Conservation (phyloP, 2,329 filamentous ascomycete species). For the Emmonsiellopsis sp. region DNA sequence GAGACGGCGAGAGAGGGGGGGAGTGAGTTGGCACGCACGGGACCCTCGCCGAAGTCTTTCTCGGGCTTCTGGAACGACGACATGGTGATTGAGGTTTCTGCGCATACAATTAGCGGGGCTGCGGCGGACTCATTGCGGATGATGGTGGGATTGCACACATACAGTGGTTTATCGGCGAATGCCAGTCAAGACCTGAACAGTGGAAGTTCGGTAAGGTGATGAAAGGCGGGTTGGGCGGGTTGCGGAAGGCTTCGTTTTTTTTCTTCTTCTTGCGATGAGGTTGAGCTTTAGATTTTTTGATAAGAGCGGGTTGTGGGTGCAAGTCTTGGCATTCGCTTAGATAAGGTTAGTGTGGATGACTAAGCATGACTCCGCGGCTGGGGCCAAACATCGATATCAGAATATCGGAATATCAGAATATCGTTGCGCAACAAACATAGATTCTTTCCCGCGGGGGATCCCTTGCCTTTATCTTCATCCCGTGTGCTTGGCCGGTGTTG, state of each 20-base stretch:
- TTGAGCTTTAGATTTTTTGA: not conserved
- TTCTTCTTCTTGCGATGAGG: not conserved
- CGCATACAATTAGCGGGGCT: conserved; percentile 15
- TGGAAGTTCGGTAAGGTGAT: conserved; percentile 70
- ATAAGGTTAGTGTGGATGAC: conserved; percentile 17
- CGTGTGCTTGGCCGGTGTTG: too few species aligned
- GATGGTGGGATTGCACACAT: not conserved
- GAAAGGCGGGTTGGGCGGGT: conserved; percentile 40
- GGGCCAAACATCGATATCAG: not conserved
- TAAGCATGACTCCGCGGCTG: conserved; percentile 3
- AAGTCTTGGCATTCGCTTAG: conserved; percentile 21
- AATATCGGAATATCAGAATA: not conserved
- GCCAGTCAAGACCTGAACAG: conserved; percentile 76
- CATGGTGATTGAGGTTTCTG: conserved; percentile 36
- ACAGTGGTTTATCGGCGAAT: conserved; percentile 7
- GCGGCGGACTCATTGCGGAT: conserved; percentile 4
- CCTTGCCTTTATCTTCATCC: too few species aligned
- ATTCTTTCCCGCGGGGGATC: too few species aligned
- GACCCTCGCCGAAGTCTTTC: conserved; percentile 85
- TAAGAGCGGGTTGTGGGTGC: conserved; percentile 4
- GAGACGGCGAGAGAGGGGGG: not conserved
- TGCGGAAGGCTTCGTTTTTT: not conserved
- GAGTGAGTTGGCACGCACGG: conserved; percentile 45
- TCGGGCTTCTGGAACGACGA: conserved; percentile 96
- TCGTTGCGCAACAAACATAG: not conserved